Evolutionary conservation across 139 green algal species (phyloP).

Genomic region (Marvania coccoides): DNA sequence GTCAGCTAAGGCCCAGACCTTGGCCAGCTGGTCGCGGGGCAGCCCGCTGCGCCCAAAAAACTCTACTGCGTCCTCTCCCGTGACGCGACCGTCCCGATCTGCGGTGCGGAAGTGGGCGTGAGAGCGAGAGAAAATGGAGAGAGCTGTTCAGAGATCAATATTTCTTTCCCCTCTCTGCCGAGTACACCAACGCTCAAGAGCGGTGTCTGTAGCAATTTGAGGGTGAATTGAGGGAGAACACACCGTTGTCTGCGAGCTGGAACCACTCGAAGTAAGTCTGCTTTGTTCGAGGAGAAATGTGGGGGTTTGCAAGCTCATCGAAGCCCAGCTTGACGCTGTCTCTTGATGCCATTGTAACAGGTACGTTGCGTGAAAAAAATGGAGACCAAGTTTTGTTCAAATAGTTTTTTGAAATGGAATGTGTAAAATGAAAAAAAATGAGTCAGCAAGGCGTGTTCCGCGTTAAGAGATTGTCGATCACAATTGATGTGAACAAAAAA

Average conservation of each 20-base stretch:
- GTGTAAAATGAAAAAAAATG: no score
- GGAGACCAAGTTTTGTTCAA: no score
- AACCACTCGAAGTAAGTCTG: constrained; percentile 30
- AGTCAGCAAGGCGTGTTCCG: no score
- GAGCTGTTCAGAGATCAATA: not conserved
- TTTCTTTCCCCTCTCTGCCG: not conserved
- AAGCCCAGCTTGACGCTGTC: no score
- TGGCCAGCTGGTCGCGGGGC: constrained; percentile 57
- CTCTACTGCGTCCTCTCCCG: constrained; percentile 63
- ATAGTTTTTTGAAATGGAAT: no score
- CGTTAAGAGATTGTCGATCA: no score
- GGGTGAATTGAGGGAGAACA: not conserved
- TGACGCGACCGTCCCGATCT: constrained; percentile 59
- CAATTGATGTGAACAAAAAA: no score
- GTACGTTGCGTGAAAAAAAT: no score
- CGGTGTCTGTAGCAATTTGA: not conserved
- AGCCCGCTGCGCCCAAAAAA: constrained; percentile 83
- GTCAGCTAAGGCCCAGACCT: constrained; percentile 60
- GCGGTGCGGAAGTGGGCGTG: not conserved
- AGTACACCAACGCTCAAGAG: not conserved
- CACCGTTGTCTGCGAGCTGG: constrained; percentile 20
- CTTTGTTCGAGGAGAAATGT: no score
- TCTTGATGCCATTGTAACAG: no score
- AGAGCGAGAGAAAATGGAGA: not conserved
- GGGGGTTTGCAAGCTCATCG: no score